These are phyloP conservation scores for Mortierella claussenii DNA, from an alignment of 192 early-diverging fungal species.

Conservation along the genomic window DNA sequence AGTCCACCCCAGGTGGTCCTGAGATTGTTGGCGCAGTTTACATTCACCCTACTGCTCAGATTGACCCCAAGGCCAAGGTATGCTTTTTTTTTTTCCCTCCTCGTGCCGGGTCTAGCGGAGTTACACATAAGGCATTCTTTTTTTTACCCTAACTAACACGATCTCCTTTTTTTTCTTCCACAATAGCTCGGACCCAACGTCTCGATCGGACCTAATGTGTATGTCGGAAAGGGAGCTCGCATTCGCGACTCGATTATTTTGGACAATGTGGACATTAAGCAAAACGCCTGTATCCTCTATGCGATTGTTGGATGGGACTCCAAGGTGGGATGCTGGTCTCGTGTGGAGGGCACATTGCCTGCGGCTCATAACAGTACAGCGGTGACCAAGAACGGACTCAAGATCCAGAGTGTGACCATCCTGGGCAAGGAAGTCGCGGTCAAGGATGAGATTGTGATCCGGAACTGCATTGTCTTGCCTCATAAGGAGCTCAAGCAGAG, in stretches of 20 bases:
- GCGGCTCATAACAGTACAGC: slow-evolving; percentile 75
- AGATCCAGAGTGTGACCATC: slow-evolving; percentile 92
- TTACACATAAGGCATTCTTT: not conserved
- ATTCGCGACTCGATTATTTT: slow-evolving; percentile 94
- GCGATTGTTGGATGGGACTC: slow-evolving; percentile 94
- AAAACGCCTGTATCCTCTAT: slow-evolving; percentile 87
- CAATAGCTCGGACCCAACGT: slow-evolving; percentile 93
- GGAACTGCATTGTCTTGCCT: slow-evolving; percentile 97
- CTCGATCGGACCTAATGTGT: slow-evolving; percentile 89
- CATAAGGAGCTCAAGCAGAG: slow-evolving; percentile 94
- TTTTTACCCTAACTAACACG: not conserved
- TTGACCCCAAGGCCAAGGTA: slow-evolving; percentile 92
- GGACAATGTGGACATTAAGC: slow-evolving; percentile 92
- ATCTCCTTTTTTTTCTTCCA: not conserved
- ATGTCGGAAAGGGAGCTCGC: slow-evolving; percentile 91
- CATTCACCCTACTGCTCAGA: slow-evolving; percentile 93
- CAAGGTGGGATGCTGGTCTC: slow-evolving; percentile 92
- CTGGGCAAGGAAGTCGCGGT: slow-evolving; percentile 94
- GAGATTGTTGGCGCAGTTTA: slow-evolving; percentile 91
- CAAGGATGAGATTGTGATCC: slow-evolving; percentile 92
- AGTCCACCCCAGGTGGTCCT: slow-evolving; percentile 64
- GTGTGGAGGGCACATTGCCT: slow-evolving; percentile 89
- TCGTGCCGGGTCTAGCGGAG: not conserved
- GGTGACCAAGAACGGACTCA: slow-evolving; percentile 87
- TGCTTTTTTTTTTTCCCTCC: slow-evolving; percentile 1